A percentile compares a stretch with the other conserved stretches of the same genome.
Evolutionary conservation across 345 rosid genomes (phyloP).

Genomic region (Syzygium aqueum): DNA sequence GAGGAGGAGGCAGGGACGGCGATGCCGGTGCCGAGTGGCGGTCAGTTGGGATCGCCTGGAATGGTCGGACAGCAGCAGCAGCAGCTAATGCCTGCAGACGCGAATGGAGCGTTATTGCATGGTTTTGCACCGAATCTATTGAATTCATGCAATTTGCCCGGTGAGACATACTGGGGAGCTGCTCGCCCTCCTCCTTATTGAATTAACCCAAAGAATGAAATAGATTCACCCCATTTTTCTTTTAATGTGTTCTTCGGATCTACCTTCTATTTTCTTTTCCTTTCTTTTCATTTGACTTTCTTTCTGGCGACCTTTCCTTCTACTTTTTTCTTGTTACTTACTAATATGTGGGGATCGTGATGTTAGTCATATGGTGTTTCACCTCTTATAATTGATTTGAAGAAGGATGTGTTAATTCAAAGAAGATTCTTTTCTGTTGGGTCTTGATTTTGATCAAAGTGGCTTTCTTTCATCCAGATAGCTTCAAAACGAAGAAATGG

Average conservation of each 20-base stretch:
- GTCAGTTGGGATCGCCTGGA: constrained; percentile 31
- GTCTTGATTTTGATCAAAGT: background rate
- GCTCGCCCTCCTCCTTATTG: constrained; percentile 49
- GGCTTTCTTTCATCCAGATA: background rate
- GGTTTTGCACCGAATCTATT: constrained; percentile 76
- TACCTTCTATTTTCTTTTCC: background rate
- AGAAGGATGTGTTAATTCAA: constrained; percentile 43
- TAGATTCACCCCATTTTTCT: background rate
- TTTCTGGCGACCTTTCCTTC: background rate
- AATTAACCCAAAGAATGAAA: background rate
- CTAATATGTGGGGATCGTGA: background rate
- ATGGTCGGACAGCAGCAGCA: constrained; percentile 28
- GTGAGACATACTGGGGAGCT: constrained; percentile 71
- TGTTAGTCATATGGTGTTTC: background rate
- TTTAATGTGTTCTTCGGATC: background rate
- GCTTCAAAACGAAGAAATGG: background rate
- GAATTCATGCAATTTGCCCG: constrained; percentile 42
- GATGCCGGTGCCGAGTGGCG: constrained; percentile 24
- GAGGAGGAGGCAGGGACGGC: background rate
- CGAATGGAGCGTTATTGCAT: constrained; percentile 41
- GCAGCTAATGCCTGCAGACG: constrained; percentile 35
- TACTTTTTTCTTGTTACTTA: background rate
- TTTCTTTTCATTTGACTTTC: background rate
- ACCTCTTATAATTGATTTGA: constrained; percentile 1
- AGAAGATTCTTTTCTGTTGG: constrained; percentile 6